Conservation (phyloP, 2,329 filamentous ascomycete genomes). For the Pseudofabraea citricarpa region DNA sequence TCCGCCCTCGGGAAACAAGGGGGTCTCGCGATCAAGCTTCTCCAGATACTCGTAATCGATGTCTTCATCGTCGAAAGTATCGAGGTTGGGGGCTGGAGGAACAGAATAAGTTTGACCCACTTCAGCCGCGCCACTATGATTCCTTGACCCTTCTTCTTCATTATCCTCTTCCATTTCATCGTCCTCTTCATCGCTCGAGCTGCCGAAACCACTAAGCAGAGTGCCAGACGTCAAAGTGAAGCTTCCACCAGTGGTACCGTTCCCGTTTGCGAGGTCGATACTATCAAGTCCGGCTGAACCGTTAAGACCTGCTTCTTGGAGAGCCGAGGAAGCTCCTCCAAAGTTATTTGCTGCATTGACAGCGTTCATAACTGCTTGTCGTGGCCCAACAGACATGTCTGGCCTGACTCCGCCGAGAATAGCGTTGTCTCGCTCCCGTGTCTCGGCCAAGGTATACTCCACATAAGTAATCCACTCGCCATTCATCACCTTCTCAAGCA, state of each 20-base stretch:
- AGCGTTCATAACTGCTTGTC: constrained; percentile 56
- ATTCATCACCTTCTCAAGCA: constrained; percentile 85
- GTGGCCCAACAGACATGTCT: constrained; percentile 79
- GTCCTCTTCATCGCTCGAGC: constrained; percentile 92
- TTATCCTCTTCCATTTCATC: constrained; percentile 87
- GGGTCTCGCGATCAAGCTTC: constrained; percentile 29
- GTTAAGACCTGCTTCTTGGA: constrained; percentile 77
- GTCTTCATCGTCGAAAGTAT: constrained; percentile 30
- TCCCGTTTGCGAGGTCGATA: constrained; percentile 63
- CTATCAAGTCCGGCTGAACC: constrained; percentile 43
- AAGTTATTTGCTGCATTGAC: constrained; percentile 53
- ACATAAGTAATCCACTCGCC: constrained; percentile 93
- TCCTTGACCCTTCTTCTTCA: constrained; percentile 51
- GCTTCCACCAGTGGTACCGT: constrained; percentile 61
- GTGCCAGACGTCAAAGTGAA: constrained; percentile 72
- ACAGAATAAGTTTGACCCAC: constrained; percentile 42
- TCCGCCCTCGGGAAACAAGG: constrained; percentile 40
- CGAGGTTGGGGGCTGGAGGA: constrained; percentile 30
- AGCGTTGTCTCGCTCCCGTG: constrained; percentile 93
- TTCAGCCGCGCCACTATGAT: constrained; percentile 45
- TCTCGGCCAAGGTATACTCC: constrained; percentile 87
- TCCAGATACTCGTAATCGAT: constrained; percentile 32
- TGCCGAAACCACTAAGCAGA: constrained; percentile 85
- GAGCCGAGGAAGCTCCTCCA: constrained; percentile 54
- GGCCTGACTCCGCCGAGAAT: constrained; percentile 93